Evolutionary conservation across 139 green algal genomes (phyloP), one percentile per base, ranked within the genome.

Genomic region (Nannochloris sp.): DNA sequence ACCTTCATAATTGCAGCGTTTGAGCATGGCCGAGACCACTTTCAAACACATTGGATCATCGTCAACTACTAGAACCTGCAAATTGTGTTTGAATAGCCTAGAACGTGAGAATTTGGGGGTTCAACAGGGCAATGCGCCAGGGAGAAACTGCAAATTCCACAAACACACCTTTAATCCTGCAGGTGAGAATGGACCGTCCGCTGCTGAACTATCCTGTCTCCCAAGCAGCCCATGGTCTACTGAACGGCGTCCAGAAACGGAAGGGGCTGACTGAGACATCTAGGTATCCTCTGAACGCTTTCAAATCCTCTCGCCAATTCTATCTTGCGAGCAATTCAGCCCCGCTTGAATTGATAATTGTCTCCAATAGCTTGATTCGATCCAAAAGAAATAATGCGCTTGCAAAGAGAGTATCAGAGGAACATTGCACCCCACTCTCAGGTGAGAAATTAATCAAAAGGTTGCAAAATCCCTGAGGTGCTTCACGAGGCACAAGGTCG

Each of bases 21-120:
- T 59, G 9, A 98, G 82, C 90, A 98, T 97, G 31, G 86, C 76
- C 31, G 89, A 87, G 4, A 97, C 82, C 5, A 97, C 82, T 64
- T 90, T 96, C 1, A 97, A 73, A 71, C 87, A 97, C 10, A 95
- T 74, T 1, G 83, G 78, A 67, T 97, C 92, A 69, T 97, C 92
- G 57, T 97, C 92, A 0, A 97, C 92, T 1, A 95, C 84, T 25
- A 97, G 70, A 12, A 97, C 87, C 3, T 85, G 77, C 59, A 95
- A 30, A 51, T 19, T 19, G 42, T 19, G 42, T 51, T 27, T 27
- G 19, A 27, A 27, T 51, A 19, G n/a, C n/a, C n/a, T n/a, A n/a
- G n/a, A n/a, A n/a, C n/a, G n/a, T n/a, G n/a, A n/a, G n/a, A n/a
- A n/a, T n/a, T n/a, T n/a, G n/a, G n/a, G n/a, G n/a, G n/a, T n/a